A percentile compares a stretch with the other conserved stretches of the same genome.
Conservation (phyloP, 768 basidiomycete genomes). For the Tulasnella sp. region DNA sequence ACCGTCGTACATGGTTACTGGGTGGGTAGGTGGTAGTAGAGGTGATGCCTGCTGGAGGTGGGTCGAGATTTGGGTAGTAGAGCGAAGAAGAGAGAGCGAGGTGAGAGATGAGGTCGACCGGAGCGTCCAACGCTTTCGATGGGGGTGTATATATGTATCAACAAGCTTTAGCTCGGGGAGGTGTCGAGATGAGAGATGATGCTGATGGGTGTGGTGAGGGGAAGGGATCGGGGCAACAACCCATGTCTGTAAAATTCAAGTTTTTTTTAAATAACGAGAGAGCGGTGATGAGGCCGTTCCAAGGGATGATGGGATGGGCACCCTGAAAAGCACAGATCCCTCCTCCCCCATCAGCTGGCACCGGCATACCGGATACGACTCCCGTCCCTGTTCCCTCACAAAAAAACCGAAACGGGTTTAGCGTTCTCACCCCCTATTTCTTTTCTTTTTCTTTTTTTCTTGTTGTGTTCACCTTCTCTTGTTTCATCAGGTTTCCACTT, state of each 20-base stretch:
- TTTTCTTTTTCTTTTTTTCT: background rate
- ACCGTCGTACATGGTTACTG: slow-evolving; percentile 19
- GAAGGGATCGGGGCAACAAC: slow-evolving; percentile 1
- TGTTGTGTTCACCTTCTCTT: background rate
- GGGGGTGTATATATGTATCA: background rate
- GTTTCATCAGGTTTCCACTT: background rate
- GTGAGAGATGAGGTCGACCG: background rate
- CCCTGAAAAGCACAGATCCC: background rate
- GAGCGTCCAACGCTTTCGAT: background rate
- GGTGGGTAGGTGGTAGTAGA: no score
- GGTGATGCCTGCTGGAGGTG: background rate
- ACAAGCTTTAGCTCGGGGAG: background rate
- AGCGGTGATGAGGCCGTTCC: background rate
- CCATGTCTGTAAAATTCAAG: background rate
- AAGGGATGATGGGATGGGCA: slow-evolving; percentile 3
- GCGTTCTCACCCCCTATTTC: background rate
- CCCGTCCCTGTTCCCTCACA: background rate
- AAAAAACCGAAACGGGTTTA: background rate
- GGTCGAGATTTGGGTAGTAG: background rate
- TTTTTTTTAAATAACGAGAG: background rate
- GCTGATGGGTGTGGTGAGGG: background rate
- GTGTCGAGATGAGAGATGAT: no score
- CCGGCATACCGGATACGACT: background rate
- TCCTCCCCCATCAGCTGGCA: background rate
- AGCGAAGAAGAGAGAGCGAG: background rate